Evolutionary conservation across 352 stramenopile species (phyloP).

Genomic region (Phytopythium delawarense): DNA sequence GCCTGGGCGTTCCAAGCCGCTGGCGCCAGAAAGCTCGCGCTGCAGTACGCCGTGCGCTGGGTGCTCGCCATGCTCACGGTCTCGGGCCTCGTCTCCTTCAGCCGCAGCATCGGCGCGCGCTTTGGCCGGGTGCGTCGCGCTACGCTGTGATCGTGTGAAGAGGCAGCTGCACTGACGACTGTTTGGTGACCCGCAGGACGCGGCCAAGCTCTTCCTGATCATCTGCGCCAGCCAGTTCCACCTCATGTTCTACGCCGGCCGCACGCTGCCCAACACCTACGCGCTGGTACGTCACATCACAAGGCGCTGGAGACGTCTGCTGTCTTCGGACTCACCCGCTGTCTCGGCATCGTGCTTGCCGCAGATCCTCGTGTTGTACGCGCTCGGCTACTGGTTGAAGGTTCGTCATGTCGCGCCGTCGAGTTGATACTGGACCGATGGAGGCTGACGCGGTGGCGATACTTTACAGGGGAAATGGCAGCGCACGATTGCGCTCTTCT

Average conservation of each 20-base stretch:
- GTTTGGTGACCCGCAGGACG: conserved; percentile 22
- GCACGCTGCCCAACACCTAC: conserved; percentile 97
- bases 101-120: conserved; percentile 40
- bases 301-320: not conserved
- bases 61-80: conserved; percentile 59
- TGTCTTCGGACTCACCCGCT: not conserved
- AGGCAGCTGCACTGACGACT: conserved; percentile 3
- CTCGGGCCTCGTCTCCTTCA: conserved; percentile 55
- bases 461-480: conserved; percentile 29
- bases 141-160: not conserved
- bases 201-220: conserved; percentile 75
- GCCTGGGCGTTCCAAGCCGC: conserved; percentile 22
- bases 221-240: conserved; percentile 95
- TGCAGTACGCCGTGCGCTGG: conserved; percentile 61
- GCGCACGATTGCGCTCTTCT: conserved; percentile 77
- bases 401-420: conserved; percentile 13
- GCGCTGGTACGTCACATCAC: conserved; percentile 64
- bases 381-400: conserved; percentile 56
- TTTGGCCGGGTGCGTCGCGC: conserved; percentile 41
- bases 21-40: conserved; percentile 33
- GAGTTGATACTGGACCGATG: not conserved
- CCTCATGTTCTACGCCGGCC: conserved; percentile 96
- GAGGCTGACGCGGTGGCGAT: conserved; percentile 1
- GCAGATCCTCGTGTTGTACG: conserved; percentile 49
- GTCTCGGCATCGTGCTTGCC: not conserved